phyloP scores from a whole-genome alignment of 2,329 filamentous ascomycete genomes.

The Chalara sp. region DNA sequence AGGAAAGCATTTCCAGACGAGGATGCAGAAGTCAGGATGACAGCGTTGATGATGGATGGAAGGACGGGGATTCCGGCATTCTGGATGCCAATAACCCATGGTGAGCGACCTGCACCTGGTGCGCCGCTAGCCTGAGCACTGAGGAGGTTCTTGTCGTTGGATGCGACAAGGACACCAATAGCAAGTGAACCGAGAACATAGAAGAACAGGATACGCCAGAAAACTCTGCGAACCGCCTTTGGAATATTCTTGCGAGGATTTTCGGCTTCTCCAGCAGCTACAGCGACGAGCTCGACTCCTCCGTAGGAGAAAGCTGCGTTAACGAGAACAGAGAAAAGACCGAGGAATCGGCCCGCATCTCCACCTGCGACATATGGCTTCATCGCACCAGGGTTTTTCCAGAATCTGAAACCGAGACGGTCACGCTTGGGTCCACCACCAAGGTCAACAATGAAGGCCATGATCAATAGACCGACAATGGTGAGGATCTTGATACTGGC shows the following conservation, averaged over 20 bases:
- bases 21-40: conserved; percentile 59
- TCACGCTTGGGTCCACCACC: conserved; percentile 72
- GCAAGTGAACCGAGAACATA: conserved; percentile 68
- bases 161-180: conserved; percentile 65
- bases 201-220: conserved; percentile 69
- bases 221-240: conserved; percentile 70
- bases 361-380: conserved; percentile 56
- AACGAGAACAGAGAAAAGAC: conserved; percentile 53
- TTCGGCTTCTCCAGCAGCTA: conserved; percentile 59
- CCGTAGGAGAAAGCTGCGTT: conserved; percentile 42
- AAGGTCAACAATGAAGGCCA: conserved; percentile 78
- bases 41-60: conserved; percentile 66
- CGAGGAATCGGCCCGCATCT: conserved; percentile 57
- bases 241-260: conserved; percentile 66
- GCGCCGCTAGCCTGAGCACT: conserved; percentile 53
- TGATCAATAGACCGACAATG: conserved; percentile 61
- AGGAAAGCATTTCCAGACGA: conserved; percentile 25
- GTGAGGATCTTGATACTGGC: conserved; percentile 49
- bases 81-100: conserved; percentile 63
- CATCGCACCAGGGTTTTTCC: conserved; percentile 60
- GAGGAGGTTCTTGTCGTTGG: conserved; percentile 56
- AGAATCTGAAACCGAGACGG: conserved; percentile 65
- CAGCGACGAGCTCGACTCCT: conserved; percentile 37
- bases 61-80: conserved; percentile 55
- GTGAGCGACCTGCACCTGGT: conserved; percentile 62